Conservation (phyloP, 2,329 filamentous ascomycete genomes). For the Phialophora macrospora region DNA sequence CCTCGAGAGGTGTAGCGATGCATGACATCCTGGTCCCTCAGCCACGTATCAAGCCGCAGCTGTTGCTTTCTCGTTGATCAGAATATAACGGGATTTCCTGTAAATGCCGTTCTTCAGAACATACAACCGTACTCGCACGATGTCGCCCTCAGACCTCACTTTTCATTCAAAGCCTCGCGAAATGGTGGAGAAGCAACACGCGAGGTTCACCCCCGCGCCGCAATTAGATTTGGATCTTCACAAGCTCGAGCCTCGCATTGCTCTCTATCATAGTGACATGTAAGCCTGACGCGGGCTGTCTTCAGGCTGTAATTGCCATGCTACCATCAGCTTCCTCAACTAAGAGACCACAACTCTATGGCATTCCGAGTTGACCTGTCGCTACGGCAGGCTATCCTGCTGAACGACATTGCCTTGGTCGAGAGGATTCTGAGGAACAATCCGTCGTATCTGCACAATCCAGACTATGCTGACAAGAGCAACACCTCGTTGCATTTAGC, state of each 20-base stretch:
- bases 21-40: background rate
- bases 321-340: background rate
- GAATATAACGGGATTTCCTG: background rate
- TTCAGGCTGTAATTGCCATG: constrained; percentile 9
- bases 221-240: background rate
- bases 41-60: background rate
- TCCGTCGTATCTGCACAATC: constrained; percentile 74
- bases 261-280: background rate
- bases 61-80: background rate
- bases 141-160: background rate
- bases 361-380: constrained; percentile 32
- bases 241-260: background rate
- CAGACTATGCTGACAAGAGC: constrained; percentile 74
- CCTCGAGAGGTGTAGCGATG: background rate
- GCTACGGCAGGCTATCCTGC: constrained; percentile 72
- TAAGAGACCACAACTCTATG: constrained; percentile 6
- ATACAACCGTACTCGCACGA: background rate
- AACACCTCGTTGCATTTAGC: constrained; percentile 86
- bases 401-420: constrained; percentile 74
- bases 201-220: background rate
- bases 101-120: background rate
- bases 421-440: constrained; percentile 76
- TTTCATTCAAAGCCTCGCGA: background rate
- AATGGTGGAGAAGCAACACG: background rate
- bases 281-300: background rate